These are phyloP conservation scores for Tagetes patula DNA, from an alignment of 129 eudicot species.

Conservation along the genomic window DNA sequence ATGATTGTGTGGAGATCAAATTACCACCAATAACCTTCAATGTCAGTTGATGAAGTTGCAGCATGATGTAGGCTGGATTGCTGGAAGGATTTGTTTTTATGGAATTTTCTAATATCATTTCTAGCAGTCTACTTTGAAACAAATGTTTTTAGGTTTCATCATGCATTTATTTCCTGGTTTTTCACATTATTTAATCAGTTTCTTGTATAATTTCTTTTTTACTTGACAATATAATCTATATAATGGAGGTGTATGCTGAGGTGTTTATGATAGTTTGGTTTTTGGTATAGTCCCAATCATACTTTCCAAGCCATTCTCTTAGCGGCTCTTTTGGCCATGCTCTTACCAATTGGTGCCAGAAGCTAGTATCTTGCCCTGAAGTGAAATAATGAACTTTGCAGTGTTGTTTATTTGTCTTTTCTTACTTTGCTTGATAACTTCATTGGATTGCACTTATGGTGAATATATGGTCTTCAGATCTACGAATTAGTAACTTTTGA, in stretches of 20 bases:
- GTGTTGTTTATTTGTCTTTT: not conserved
- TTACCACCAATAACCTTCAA: not conserved
- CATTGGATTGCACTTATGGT: conserved; percentile 14
- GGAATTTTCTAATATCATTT: not conserved
- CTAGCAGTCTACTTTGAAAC: not conserved
- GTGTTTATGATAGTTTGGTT: not conserved
- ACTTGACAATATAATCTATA: not conserved
- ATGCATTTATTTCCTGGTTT: not conserved
- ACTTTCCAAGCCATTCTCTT: not conserved
- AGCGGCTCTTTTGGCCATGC: not conserved
- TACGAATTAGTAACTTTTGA: not conserved
- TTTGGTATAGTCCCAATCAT: not conserved
- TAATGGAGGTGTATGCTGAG: not conserved
- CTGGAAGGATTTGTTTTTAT: not conserved
- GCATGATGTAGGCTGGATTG: not conserved
- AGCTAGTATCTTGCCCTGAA: not conserved
- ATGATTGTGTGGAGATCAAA: not conserved
- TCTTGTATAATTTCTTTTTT: not conserved
- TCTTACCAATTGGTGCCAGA: not conserved
- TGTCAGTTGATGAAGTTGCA: not conserved
- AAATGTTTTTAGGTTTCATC: no score
- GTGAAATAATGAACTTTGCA: not conserved
- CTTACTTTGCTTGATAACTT: not conserved
- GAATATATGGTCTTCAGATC: not conserved
- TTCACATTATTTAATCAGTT: not conserved